These are phyloP conservation scores for Rhynchospora breviuscula DNA, from an alignment of 176 grass and related monocot species.

Conservation along the genomic window DNA sequence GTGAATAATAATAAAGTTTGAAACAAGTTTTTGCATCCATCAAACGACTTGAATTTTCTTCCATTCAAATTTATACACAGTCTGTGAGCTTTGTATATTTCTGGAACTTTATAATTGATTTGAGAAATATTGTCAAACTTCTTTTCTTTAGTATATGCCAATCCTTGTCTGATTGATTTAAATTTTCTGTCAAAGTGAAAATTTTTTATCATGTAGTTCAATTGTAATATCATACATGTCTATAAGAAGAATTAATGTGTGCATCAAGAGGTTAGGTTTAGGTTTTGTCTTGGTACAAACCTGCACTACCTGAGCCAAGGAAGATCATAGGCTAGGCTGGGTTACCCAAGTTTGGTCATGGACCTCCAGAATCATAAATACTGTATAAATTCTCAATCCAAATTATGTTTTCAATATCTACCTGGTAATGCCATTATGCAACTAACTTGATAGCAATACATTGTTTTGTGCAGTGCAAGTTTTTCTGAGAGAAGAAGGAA, in stretches of 20 bases:
- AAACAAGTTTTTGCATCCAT: no score
- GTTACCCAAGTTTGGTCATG: neutral
- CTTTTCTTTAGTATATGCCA: neutral
- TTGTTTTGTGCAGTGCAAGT: conserved; percentile 44
- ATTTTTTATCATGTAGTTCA: neutral
- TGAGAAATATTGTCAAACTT: neutral
- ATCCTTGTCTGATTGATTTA: neutral
- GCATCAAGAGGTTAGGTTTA: neutral
- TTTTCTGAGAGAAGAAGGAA: conserved; percentile 66
- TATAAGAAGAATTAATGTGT: neutral
- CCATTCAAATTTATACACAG: no score
- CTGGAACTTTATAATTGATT: neutral
- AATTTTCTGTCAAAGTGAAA: neutral
- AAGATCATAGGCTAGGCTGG: neutral
- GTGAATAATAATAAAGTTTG: neutral
- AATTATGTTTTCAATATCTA: neutral
- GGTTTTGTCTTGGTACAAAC: neutral
- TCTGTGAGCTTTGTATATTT: neutral
- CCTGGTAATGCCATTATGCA: neutral
- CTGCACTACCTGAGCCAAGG: neutral
- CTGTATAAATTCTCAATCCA: neutral
- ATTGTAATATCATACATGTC: neutral
- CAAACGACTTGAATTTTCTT: no score
- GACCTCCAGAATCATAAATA: neutral
- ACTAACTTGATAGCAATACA: conserved; percentile 29